Evolutionary conservation across 352 stramenopile species (phyloP), one percentile per base, ranked within the genome.

Genomic region (Phytophthora pisi): DNA sequence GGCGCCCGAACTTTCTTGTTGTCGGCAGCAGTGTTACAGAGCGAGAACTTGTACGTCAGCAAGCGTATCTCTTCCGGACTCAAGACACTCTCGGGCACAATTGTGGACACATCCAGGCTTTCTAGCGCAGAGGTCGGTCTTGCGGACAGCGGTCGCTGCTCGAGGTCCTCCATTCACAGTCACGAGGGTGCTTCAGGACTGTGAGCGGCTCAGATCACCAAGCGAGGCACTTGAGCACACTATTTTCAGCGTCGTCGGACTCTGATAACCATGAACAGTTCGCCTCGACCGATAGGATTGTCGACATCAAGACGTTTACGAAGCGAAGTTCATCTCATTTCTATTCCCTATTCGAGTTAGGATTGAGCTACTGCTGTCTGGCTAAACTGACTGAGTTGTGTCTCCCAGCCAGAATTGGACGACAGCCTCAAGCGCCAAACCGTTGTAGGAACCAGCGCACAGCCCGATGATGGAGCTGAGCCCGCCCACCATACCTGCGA

Each of bases 391-490:
- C 11, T 68, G 34, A 20, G 47, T 50, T 10, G 50, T 61, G 15
- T 50, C 38, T 15, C 69, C 58, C 43, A 56, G 61, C 70, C 71
- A 82, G 26, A 91, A 66, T 50, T 91, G 75, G 13, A 92, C 65
- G 20, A 92, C 60, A 15, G 78, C 86, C 61, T 92, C 81, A n/a
- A 94, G 57, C 20, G 82, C 79, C 2, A 94, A 68, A 4, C 86
- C 86, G 23, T 90, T 88, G 74, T 94, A 94, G 5, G 84, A 94
- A 15, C 86, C 86, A 13, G 74, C 70, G 51, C 84, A 94, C 13
- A 94, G 78, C 9, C 86, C 86, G 24, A 91, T 70, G 58, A 94
- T 92, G n/a, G 78, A 80, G 38, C 79, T 82, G 6, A 94, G 66
- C 2, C 82, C 81, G 15, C 79, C 84, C 38, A 92, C 78, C 82